Evolutionary conservation across 73 alveolate genomes (phyloP), one percentile per base, ranked within the genome.

Genomic region (Stentor roeselii): DNA sequence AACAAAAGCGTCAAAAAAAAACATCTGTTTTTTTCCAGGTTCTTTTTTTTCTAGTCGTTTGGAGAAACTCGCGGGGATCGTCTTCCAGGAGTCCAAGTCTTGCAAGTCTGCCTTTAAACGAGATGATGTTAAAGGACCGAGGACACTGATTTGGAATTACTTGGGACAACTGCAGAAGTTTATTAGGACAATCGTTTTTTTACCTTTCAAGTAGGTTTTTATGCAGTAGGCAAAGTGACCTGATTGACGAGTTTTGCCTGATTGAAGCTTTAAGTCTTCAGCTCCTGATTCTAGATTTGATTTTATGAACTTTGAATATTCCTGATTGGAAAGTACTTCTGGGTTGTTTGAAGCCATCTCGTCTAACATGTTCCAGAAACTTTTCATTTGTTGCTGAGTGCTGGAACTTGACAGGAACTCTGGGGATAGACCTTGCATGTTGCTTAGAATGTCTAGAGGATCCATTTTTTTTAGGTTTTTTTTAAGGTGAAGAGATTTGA

Each of bases 311-410:
- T 67, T 67, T 30, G n/a, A 21, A 67, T 67, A 67, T 21, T 67
- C 80, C 80, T 67, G 11, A 27, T 30, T 67, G 11, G 15, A 67
- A 67, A 1, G 11, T 67, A 67, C 80, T 32, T 67, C 80, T 67
- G 80, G 80, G 37, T 67, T 67, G 41, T 67, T 67, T n/a, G 11
- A 36, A 21, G 80, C n/a, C 80, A 67, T 21, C 34, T 67, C 80
- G 2, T 67, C 37, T 30, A 67, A 40, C 80, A 67, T 67, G 41
- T 34, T 67, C 80, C 80, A 67, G 37, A 67, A 67, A 32, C 34
- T 32, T 67, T 67, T 67, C 0, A 67, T 67, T 67, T 67, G 80
- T 1, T 67, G 21, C 37, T 67, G 80, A 1, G 80, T 32, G n/a
- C 80, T 32, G 21, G 80, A 40, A 2, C 34, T 40, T 50, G 67